Evolutionary conservation across 495 filamentous ascomycete genomes (phyloP).

Genomic region (Penicillium angulare): DNA sequence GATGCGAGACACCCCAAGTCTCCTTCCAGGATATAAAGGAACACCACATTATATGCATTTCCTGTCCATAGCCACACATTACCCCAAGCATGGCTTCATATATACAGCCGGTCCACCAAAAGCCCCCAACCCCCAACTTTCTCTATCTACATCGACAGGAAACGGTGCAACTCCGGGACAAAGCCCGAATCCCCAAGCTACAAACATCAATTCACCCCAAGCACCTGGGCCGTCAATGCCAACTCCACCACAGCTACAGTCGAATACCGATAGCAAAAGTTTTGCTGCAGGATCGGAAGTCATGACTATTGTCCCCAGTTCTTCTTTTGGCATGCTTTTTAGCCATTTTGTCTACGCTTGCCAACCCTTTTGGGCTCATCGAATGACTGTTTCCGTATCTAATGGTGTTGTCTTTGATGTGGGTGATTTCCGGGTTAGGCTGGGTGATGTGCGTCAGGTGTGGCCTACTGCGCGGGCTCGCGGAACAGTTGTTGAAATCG

Average conservation of each 20-base stretch:
- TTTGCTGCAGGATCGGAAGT: neutral
- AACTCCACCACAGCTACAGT: neutral
- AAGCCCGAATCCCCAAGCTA: neutral
- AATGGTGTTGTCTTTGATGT: slow-evolving; percentile 42
- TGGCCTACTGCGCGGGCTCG: slow-evolving; percentile 36
- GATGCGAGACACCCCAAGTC: slow-evolving; percentile 47
- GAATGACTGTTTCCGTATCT: slow-evolving; percentile 41
- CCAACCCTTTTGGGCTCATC: slow-evolving; percentile 47
- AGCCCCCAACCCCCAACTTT: slow-evolving; percentile 11
- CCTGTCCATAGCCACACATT: slow-evolving; percentile 40
- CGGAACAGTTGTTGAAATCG: slow-evolving; percentile 44
- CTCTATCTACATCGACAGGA: neutral
- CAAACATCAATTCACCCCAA: no score
- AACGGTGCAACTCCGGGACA: no score
- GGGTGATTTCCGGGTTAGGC: slow-evolving; percentile 43
- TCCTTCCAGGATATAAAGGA: slow-evolving; percentile 30
- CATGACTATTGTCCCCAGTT: slow-evolving; percentile 40
- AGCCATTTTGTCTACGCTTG: slow-evolving; percentile 46
- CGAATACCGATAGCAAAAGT: neutral
- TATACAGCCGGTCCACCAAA: slow-evolving; percentile 38
- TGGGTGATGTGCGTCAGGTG: slow-evolving; percentile 47
- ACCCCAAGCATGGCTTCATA: slow-evolving; percentile 43
- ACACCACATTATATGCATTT: slow-evolving; percentile 46
- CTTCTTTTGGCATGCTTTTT: slow-evolving; percentile 35
- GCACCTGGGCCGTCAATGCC: neutral